Evolutionary conservation across 441 rosid genomes (phyloP), one percentile per base, ranked within the genome.

Genomic region (Biscutella laevigata): DNA sequence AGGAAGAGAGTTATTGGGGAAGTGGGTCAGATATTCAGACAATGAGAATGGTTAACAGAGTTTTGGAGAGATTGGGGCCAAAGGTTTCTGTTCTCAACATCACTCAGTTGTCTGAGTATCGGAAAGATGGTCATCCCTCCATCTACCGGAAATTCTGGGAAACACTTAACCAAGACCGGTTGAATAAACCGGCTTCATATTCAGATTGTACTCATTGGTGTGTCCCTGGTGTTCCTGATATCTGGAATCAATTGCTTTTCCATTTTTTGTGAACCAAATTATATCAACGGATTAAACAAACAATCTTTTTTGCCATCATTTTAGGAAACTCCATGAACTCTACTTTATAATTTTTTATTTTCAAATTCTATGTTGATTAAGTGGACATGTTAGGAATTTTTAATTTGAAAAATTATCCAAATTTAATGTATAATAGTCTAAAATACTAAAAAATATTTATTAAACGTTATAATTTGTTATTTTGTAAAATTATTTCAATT

Each of bases 131-230:
- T 2, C 98, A 91, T 68, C 95, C 95, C 2, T 85, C 98, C 0
- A 78, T 91, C 15, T 85, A 91, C 71, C 68, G 96, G 46, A 91
- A 91, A 78, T 88, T 91, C 64, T 88, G 94, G 95, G 98, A 91
- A 76, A 67, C 86, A 19, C 34, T 83, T 39, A 82, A 69, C 52
- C 62, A 85, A 1, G 68, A 76, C 44, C 83, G 81, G 57, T 57
- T 83, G 57, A 53, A 74, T 3, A 76, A 85, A 9, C 98, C 98
- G 0, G 36, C 77, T 0, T 67, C 74, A 28, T 88, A 78, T 76
- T 88, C 98, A 1, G 98, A 91, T 57, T 91, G 96, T 76, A 88
- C 70, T 43, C 98, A 91, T 35, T 85, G 96, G 96, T 91, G 96
- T 73, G 74, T 91, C 37, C 96, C 96, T 1, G 96, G 96, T 4